phyloP scores from a whole-genome alignment of 495 filamentous ascomycete species.

The Apiosordaria backusii region DNA sequence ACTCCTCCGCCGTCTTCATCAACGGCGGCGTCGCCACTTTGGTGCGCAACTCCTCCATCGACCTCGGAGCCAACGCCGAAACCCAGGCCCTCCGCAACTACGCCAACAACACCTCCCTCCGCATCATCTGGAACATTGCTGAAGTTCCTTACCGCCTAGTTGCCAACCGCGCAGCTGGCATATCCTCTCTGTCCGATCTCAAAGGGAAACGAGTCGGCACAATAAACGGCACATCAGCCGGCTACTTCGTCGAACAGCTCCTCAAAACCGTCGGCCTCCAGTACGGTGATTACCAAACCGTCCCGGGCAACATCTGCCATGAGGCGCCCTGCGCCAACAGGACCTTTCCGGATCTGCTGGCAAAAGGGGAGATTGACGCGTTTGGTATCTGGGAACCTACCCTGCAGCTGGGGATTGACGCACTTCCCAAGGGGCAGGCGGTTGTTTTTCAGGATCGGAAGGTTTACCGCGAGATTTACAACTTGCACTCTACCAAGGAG shows the following conservation, averaged over 20 bases:
- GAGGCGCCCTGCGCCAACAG: conserved; percentile 36
- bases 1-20: conserved; percentile 15
- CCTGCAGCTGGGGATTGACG: conserved; percentile 37
- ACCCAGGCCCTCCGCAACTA: conserved; percentile 44
- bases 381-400: conserved; percentile 47
- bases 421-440: conserved; percentile 28
- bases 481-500: conserved; percentile 39
- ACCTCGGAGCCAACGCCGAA: conserved; percentile 44
- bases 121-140: conserved; percentile 41
- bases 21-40: conserved; percentile 32
- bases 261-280: conserved; percentile 35
- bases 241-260: conserved; percentile 37
- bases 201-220: conserved; percentile 45
- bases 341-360: conserved; percentile 40
- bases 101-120: conserved; percentile 37
- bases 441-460: conserved; percentile 37
- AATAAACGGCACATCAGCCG: conserved; percentile 36
- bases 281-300: conserved; percentile 32
- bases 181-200: conserved; percentile 35
- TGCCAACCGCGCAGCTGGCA: conserved; percentile 36
- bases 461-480: conserved; percentile 45
- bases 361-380: conserved; percentile 34
- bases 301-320: conserved; percentile 36
- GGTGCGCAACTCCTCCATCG: conserved; percentile 23
- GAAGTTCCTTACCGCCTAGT: conserved; percentile 45